phyloP scores from a whole-genome alignment of 768 basidiomycete genomes.

The Boletellus ananiceps region DNA sequence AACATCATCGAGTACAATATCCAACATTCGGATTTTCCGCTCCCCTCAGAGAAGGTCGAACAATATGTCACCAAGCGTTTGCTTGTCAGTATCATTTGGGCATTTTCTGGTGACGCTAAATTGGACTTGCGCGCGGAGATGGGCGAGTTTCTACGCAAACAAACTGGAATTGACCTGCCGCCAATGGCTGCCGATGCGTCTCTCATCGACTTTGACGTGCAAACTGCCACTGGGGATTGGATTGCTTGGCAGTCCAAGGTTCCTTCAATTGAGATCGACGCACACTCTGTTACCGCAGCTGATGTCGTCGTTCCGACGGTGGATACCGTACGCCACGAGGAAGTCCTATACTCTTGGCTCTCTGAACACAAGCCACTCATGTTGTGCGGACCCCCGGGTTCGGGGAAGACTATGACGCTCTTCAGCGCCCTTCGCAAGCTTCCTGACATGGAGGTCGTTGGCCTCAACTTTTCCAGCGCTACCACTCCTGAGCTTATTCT shows the following conservation, averaged over 20 bases:
- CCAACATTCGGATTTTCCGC: conserved; percentile 93
- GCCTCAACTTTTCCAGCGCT: conserved; percentile 98
- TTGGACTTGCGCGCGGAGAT: conserved; percentile 83
- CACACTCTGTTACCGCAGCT: conserved; percentile 91
- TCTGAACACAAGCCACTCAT: conserved; percentile 98
- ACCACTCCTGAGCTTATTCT: conserved; percentile 97
- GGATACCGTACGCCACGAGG: conserved; percentile 98
- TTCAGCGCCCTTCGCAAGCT: conserved; percentile 97
- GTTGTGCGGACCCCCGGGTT: conserved; percentile 98
- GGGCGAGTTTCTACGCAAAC: conserved; percentile 80
- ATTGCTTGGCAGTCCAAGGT: conserved; percentile 87
- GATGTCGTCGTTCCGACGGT: conserved; percentile 98
- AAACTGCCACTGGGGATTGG: conserved; percentile 84
- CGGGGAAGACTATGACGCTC: conserved; percentile 99
- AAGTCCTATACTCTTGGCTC: conserved; percentile 97
- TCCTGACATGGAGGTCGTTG: conserved; percentile 98
- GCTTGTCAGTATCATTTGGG: conserved; percentile 93
- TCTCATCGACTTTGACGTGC: conserved; percentile 93
- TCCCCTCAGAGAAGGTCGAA: conserved; percentile 78
- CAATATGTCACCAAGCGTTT: conserved; percentile 88
- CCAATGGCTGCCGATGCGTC: conserved; percentile 70
- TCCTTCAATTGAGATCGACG: conserved; percentile 93
- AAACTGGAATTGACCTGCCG: conserved; percentile 89
- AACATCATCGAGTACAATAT: conserved; percentile 93
- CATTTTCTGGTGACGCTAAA: conserved; percentile 95